phyloP scores from a whole-genome alignment of 2,329 filamentous ascomycete species.

The Aspergillus sp. region DNA sequence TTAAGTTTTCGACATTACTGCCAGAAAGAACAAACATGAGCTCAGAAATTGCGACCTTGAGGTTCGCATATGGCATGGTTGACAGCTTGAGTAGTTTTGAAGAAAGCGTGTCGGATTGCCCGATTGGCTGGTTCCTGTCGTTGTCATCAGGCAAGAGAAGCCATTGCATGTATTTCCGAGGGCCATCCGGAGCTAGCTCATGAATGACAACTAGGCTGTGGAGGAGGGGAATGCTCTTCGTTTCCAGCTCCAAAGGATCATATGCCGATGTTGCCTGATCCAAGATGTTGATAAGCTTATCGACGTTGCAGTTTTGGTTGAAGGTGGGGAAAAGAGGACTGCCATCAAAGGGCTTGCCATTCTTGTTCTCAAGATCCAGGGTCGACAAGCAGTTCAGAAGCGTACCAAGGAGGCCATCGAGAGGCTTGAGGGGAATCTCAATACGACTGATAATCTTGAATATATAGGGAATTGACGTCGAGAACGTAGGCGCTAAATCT shows the following conservation, averaged over 20 bases:
- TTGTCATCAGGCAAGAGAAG: constrained; percentile 75
- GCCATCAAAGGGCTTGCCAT: constrained; percentile 48
- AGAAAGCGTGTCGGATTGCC: constrained; percentile 73
- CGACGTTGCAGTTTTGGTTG: constrained; percentile 63
- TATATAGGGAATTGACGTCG: constrained; percentile 69
- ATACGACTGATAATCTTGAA: constrained; percentile 69
- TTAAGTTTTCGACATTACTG: constrained; percentile 76
- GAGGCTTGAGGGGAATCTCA: constrained; percentile 64
- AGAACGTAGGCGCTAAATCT: constrained; percentile 65
- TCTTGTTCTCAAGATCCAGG: constrained; percentile 67
- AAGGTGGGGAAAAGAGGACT: constrained; percentile 69
- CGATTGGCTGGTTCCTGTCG: constrained; percentile 78
- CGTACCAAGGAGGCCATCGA: constrained; percentile 72
- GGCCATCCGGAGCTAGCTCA: constrained; percentile 66
- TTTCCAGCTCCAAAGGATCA: constrained; percentile 71
- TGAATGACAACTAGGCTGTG: constrained; percentile 74
- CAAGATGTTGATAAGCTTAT: constrained; percentile 72
- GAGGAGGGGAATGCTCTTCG: constrained; percentile 71
- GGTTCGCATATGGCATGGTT: constrained; percentile 72
- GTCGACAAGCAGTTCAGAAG: constrained; percentile 83
- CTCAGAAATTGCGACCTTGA: constrained; percentile 75
- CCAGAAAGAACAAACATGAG: constrained; percentile 87
- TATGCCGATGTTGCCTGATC: constrained; percentile 68
- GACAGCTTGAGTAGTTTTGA: constrained; percentile 78
- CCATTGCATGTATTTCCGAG: constrained; percentile 66